Base-by-base conservation (phyloP, 2,329 filamentous ascomycete species). In the Alternaria arbusti region DNA sequence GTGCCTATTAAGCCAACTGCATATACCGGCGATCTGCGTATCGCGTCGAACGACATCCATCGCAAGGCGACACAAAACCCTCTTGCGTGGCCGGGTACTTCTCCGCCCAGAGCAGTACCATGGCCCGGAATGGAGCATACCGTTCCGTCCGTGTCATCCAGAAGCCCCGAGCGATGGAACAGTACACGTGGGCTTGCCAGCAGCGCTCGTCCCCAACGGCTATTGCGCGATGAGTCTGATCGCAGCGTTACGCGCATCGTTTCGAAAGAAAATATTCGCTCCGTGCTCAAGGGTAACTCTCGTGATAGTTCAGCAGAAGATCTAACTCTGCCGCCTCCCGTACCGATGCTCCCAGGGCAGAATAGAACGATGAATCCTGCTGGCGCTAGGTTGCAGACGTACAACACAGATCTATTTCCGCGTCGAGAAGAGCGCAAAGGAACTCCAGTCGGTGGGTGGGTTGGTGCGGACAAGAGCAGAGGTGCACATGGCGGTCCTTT, bases 241-340 rank as follows among this genome's bases (percentile, higher is more conserved):
- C 65, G 64, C 23, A 57, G 59, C 56, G 40, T 73, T 54, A 23
- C 55, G 7, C 75, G 73, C 17, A 76, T 77, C 45, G 67, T 79
- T 3, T 78, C 76, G 6, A 75, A 69, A 44, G 75, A 78, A 23
- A 79, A 78, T 40, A 78, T 79, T 25, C 75, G 76, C 13, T 65
- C 70, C 22, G 71, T 67, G 8, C 61, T 79, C 11, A 64, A 59
- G 23, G 47, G 55, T 40, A 17, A 69, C 23, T 73, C 74, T 6
- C 61, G 58, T 4, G 68, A 73, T 4, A 65, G 63, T 26, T 74
- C 70, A 4, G 56, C 47, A 4, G 73, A 76, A n/a, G 63, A 69
- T 6, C 15, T 71, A 11, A 23, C 23, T 6, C 46, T 57, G 15
- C 44, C 62, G 13, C 61, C 65, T 50, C 51, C 57, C 15, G 23